These are phyloP conservation scores for Waltiozyma sp. DNA, from an alignment of 1,139 yeast genomes.

Conservation along the genomic window DNA sequence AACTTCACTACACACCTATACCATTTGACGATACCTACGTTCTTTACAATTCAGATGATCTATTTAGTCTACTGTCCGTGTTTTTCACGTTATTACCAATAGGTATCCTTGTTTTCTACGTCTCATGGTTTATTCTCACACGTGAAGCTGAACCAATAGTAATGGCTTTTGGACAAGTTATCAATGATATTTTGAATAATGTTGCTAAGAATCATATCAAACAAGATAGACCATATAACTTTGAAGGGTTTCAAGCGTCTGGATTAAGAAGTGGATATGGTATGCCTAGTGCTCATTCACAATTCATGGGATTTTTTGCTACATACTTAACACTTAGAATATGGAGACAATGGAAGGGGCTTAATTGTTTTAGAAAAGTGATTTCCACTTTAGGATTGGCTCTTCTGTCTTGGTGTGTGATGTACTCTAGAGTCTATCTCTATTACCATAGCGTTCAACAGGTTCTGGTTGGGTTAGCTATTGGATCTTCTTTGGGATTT, in stretches of 20 bases:
- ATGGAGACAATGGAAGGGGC: constrained; percentile 29
- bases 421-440: constrained; percentile 67
- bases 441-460: constrained; percentile 68
- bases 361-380: constrained; percentile 20
- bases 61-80: constrained; percentile 51
- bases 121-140: constrained; percentile 72
- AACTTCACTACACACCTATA: constrained; percentile 13
- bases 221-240: constrained; percentile 67
- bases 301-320: constrained; percentile 82
- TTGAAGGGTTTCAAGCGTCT: constrained; percentile 36
- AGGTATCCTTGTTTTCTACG: constrained; percentile 63
- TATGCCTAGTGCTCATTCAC: constrained; percentile 97
- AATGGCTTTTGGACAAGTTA: constrained; percentile 77
- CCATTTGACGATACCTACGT: constrained; percentile 61
- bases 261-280: constrained; percentile 58
- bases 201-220: constrained; percentile 50
- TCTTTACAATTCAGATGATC: constrained; percentile 60
- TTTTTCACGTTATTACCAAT: constrained; percentile 79
- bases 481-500: constrained; percentile 55
- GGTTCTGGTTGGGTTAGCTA: constrained; percentile 36
- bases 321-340: constrained; percentile 49
- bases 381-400: constrained; percentile 16
- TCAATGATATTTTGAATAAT: constrained; percentile 64
- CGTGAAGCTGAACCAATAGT: constrained; percentile 81
- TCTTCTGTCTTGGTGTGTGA: constrained; percentile 37